Evolutionary conservation across 805 yeast species (phyloP).

Genomic region (Debaryomyces tyrocola): DNA sequence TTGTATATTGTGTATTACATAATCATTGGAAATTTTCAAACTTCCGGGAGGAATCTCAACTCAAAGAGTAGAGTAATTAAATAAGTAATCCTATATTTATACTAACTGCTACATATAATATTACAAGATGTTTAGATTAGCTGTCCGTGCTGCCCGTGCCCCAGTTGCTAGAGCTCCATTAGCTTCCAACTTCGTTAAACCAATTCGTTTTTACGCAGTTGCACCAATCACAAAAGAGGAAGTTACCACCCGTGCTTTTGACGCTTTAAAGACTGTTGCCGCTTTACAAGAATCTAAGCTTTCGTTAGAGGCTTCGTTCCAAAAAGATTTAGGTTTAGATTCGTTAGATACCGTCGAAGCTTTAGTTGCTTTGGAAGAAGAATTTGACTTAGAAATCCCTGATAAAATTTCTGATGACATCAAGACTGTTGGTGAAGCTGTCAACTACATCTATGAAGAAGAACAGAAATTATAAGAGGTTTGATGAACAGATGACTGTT

Average conservation of each 20-base stretch:
- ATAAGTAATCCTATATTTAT: no score
- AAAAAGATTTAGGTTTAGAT: conserved; percentile 82
- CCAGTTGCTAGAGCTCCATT: conserved; percentile 32
- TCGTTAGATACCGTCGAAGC: conserved; percentile 95
- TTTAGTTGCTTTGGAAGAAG: conserved; percentile 92
- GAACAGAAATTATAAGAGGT: conserved; percentile 39
- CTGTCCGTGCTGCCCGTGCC: conserved; percentile 42
- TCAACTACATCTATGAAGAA: conserved; percentile 78
- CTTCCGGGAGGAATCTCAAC: not conserved
- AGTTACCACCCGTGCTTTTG: conserved; percentile 77
- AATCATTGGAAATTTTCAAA: conserved; percentile 1
- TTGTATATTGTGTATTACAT: conserved; percentile 1
- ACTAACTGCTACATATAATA: no score
- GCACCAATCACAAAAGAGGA: conserved; percentile 73
- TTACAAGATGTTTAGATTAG: conserved; percentile 52
- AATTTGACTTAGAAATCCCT: conserved; percentile 78
- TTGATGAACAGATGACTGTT: not conserved
- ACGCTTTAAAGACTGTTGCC: conserved; percentile 64
- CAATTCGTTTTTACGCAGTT: conserved; percentile 56
- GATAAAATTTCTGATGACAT: conserved; percentile 92
- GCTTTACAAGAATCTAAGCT: conserved; percentile 47
- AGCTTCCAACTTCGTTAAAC: conserved; percentile 25
- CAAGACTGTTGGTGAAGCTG: conserved; percentile 90
- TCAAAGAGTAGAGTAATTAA: not conserved
- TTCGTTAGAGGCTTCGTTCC: conserved; percentile 51